Evolutionary conservation across 768 basidiomycete species (phyloP).

Genomic region (Filobasidium floriforme): DNA sequence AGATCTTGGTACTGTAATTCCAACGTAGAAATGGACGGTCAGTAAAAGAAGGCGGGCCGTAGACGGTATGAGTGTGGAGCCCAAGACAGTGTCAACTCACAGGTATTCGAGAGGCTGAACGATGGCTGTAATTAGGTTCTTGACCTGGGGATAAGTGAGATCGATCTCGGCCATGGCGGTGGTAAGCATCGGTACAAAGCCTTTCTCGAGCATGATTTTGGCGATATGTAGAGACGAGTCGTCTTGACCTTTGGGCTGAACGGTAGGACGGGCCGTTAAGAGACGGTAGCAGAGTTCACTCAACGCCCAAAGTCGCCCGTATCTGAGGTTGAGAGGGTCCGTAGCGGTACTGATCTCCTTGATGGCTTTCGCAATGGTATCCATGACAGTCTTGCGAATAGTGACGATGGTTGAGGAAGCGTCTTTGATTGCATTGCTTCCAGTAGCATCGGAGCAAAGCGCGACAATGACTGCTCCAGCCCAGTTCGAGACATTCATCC

Average conservation of each 20-base stretch:
- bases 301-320: constrained; percentile 78
- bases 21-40: constrained; percentile 10
- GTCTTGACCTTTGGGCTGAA: constrained; percentile 51
- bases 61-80: not conserved
- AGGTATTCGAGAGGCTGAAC: constrained; percentile 80
- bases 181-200: constrained; percentile 81
- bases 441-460: constrained; percentile 77
- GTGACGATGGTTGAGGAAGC: constrained; percentile 66
- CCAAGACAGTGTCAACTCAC: constrained; percentile 50
- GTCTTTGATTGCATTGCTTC: constrained; percentile 61
- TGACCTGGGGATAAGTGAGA: constrained; percentile 87
- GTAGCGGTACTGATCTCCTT: constrained; percentile 63
- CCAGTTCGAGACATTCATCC: constrained; percentile 45
- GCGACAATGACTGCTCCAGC: constrained; percentile 71
- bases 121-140: constrained; percentile 74
- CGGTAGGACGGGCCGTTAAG: constrained; percentile 60
- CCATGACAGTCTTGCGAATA: constrained; percentile 88
- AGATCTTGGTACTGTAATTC: constrained; percentile 69
- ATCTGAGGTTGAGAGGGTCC: constrained; percentile 59
- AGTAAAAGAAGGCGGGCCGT: not conserved
- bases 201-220: constrained; percentile 97
- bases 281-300: constrained; percentile 81
- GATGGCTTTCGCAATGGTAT: constrained; percentile 75
- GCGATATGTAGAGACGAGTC: constrained; percentile 86
- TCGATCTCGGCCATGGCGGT: constrained; percentile 84